Percentiles rank a stretch among this genome's conserved stretches.
Evolutionary conservation across 371 early-diverging fungal species (phyloP).

Genomic region (Batkoa obscura): DNA sequence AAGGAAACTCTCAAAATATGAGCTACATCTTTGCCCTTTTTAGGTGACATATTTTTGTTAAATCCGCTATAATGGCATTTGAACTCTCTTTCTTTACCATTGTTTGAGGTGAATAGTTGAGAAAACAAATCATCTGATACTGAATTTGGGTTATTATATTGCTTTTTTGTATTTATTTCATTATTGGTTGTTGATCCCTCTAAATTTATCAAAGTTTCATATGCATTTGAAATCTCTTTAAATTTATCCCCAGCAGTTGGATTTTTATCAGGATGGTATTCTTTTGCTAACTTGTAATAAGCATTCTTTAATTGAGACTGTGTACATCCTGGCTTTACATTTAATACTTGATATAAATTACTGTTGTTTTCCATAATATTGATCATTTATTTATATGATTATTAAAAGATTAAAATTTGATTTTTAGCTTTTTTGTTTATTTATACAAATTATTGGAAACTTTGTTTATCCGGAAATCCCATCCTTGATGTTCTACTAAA

Average conservation of each 20-base stretch:
- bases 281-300: slow-evolving; percentile 77
- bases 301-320: slow-evolving; percentile 79
- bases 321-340: slow-evolving; percentile 55
- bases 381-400: no score
- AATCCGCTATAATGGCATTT: no score
- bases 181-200: slow-evolving; percentile 37
- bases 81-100: slow-evolving; percentile 21
- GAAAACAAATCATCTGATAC: slow-evolving; percentile 71
- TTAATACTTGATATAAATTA: slow-evolving; percentile 83
- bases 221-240: slow-evolving; percentile 86
- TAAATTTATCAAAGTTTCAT: slow-evolving; percentile 79
- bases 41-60: slow-evolving; percentile 48
- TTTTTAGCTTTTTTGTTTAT: no score
- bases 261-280: slow-evolving; percentile 91
- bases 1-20: slow-evolving; percentile 60
- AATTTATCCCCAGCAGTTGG: slow-evolving; percentile 63
- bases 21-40: slow-evolving; percentile 53
- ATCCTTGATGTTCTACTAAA: no score
- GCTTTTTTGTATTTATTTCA: slow-evolving; percentile 32
- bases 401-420: no score
- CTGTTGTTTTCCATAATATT: slow-evolving; percentile 76
- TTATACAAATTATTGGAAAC: no score
- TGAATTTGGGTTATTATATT: no score
- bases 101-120: slow-evolving; percentile 60
- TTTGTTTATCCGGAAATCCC: no score